Evolutionary conservation across 805 yeast species (phyloP).

Genomic region (Wickerhamomyces alni): DNA sequence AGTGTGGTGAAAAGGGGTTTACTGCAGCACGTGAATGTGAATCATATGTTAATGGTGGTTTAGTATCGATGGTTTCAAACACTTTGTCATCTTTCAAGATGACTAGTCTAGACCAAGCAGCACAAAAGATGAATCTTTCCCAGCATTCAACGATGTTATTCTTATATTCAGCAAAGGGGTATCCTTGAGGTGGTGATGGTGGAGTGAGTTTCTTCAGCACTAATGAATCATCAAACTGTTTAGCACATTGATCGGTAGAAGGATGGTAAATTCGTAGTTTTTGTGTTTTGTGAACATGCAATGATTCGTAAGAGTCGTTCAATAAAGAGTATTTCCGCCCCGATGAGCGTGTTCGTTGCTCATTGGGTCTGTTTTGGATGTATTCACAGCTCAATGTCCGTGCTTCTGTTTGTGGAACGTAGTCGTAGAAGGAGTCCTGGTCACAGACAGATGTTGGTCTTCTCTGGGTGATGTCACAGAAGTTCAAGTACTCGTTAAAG

Average conservation of each 20-base stretch:
- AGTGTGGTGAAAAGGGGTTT: constrained; percentile 50
- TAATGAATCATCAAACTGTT: too few relatives aligned
- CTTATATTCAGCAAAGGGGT: constrained; percentile 7
- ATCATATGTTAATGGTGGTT: constrained; percentile 11
- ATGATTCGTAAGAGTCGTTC: too few relatives aligned
- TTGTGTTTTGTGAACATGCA: too few relatives aligned
- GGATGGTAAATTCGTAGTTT: too few relatives aligned
- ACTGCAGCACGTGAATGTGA: constrained; percentile 39
- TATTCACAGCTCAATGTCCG: background rate
- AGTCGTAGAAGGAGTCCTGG: background rate
- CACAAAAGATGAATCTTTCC: constrained; percentile 8
- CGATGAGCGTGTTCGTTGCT: too few relatives aligned
- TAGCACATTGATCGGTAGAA: too few relatives aligned
- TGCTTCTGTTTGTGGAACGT: background rate
- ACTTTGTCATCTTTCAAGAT: constrained; percentile 7
- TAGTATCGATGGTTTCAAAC: constrained; percentile 4
- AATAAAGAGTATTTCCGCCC: too few relatives aligned
- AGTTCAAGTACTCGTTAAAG: background rate
- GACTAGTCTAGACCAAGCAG: constrained; percentile 6
- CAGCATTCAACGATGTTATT: constrained; percentile 17
- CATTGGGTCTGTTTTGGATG: background rate
- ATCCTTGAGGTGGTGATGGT: background rate
- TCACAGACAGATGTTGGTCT: background rate
- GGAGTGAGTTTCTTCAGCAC: too few relatives aligned
- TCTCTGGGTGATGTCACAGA: background rate